Conservation (phyloP, 179 eudicot genomes). For the Amaranthus tricolor region DNA sequence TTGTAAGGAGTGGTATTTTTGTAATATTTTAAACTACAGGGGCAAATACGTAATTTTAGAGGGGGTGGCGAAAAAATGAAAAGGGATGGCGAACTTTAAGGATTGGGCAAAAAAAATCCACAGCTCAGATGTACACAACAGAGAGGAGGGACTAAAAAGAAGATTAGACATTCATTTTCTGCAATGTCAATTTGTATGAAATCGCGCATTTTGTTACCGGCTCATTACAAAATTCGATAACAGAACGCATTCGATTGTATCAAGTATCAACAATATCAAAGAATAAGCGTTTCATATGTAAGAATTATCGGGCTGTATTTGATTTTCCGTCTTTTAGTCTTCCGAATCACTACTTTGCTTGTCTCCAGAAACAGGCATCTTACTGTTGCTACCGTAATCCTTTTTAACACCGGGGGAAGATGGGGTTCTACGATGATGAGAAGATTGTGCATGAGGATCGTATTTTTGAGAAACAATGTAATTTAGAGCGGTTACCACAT, state of each 20-base stretch:
- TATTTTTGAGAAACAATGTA: constrained; percentile 48
- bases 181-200: constrained; percentile 22
- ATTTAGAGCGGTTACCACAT: constrained; percentile 59
- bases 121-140: constrained; percentile 37
- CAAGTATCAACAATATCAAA: constrained; percentile 20
- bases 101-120: no score
- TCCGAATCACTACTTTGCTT: constrained; percentile 19
- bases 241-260: constrained; percentile 12
- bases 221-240: constrained; percentile 34
- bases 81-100: no score
- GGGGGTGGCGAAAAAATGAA: no score
- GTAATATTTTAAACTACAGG: no score
- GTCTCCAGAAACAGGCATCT: constrained; percentile 3
- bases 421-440: constrained; percentile 26
- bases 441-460: constrained; percentile 31
- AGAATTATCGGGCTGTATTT: constrained; percentile 2
- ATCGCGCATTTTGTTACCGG: constrained; percentile 32
- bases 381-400: constrained; percentile 17
- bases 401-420: constrained; percentile 16
- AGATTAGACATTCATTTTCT: constrained; percentile 3
- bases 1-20: no score
- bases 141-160: neutral
- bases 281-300: neutral
- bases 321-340: constrained; percentile 20
- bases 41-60: no score